A percentile compares a stretch with the other conserved stretches of the same genome.
phyloP scores from a whole-genome alignment of 345 rosid species.

The Lepidium africanum region DNA sequence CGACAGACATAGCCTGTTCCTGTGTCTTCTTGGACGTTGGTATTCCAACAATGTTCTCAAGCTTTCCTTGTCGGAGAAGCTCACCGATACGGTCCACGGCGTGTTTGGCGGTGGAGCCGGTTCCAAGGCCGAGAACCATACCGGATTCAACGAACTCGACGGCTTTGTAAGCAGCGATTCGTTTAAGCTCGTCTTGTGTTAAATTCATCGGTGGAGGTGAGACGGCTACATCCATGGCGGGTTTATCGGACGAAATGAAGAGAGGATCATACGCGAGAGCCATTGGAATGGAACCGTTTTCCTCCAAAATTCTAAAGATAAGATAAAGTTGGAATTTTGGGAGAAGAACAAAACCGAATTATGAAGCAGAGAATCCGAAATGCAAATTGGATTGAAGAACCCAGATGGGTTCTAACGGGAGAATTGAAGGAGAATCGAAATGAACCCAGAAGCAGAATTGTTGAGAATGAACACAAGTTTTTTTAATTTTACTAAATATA shows the following conservation, averaged over 20 bases:
- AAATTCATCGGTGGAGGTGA: conserved; percentile 29
- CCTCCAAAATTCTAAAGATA: too few relatives aligned
- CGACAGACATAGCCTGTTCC: conserved; percentile 71
- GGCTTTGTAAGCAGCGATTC: conserved; percentile 81
- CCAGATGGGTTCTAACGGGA: background rate
- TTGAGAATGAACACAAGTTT: background rate
- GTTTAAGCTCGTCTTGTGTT: conserved; percentile 75
- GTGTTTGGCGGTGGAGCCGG: conserved; percentile 95
- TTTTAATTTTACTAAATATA: background rate
- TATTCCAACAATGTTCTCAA: conserved; percentile 60
- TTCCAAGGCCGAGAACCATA: conserved; percentile 96
- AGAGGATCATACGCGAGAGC: conserved; percentile 14
- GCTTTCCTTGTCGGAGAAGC: conserved; percentile 61
- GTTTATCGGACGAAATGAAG: conserved; percentile 29
- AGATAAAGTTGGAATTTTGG: background rate
- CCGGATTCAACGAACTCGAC: conserved; percentile 91
- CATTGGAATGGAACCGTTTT: too few relatives aligned
- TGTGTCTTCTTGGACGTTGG: conserved; percentile 80
- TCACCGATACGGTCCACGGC: conserved; percentile 92
- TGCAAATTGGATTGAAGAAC: background rate
- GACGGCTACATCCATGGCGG: conserved; percentile 26
- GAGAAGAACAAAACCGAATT: background rate
- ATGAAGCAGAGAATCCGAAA: background rate
- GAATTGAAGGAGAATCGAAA: background rate
- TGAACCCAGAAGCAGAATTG: background rate